Evolutionary conservation across 2,329 filamentous ascomycete genomes (phyloP).

Genomic region (Tolypocladium guangdongense): DNA sequence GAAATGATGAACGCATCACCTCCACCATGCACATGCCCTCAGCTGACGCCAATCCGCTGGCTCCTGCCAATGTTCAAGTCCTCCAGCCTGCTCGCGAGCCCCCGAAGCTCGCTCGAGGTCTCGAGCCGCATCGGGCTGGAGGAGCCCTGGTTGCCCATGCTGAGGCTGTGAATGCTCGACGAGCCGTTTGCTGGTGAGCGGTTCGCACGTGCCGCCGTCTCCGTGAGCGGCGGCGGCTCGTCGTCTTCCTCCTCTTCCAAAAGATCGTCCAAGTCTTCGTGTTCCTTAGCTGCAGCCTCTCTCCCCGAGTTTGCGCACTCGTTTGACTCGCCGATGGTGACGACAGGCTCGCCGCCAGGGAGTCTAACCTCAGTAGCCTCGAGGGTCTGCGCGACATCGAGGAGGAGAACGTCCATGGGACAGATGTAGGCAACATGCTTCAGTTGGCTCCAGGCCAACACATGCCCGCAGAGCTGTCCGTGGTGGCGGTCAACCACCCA

Average conservation of each 20-base stretch:
- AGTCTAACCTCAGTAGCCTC: slow-evolving; percentile 60
- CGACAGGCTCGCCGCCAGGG: slow-evolving; percentile 45
- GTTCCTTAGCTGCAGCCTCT: slow-evolving; percentile 1
- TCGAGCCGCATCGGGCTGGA: slow-evolving; percentile 17
- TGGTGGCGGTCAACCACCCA: slow-evolving; percentile 77
- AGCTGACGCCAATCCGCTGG: slow-evolving; percentile 19
- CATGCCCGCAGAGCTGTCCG: slow-evolving; percentile 79
- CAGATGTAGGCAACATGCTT: slow-evolving; percentile 84
- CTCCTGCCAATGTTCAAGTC: slow-evolving; percentile 20
- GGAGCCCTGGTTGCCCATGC: slow-evolving; percentile 10
- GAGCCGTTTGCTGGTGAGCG: background rate
- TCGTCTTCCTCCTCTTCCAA: slow-evolving; percentile 17
- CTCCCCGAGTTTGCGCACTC: background rate
- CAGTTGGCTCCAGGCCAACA: slow-evolving; percentile 75
- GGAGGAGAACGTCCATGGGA: slow-evolving; percentile 82
- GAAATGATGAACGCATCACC: background rate
- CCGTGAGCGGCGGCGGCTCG: background rate
- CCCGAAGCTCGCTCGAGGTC: slow-evolving; percentile 14
- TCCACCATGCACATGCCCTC: slow-evolving; percentile 3
- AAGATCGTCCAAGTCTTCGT: slow-evolving; percentile 17
- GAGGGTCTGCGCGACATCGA: slow-evolving; percentile 73
- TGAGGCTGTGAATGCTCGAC: slow-evolving; percentile 7
- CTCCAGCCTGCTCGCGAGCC: slow-evolving; percentile 18
- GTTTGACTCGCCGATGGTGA: slow-evolving; percentile 15
- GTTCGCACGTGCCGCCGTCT: background rate